phyloP scores from a whole-genome alignment of 129 eudicot species.

The Heracleum sosnowskyi region DNA sequence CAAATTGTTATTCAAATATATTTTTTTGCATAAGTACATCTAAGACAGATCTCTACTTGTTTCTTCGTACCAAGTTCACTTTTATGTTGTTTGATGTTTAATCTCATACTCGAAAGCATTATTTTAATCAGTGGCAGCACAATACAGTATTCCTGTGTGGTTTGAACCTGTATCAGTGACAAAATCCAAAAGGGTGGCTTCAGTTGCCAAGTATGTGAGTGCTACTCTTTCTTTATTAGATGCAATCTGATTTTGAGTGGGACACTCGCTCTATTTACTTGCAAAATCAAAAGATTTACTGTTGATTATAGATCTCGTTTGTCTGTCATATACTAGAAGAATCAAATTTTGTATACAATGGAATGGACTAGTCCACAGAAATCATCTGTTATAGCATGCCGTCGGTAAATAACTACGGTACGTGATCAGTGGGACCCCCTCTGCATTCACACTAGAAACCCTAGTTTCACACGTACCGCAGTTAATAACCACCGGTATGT shows the following conservation, averaged over 20 bases:
- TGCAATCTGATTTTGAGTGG: not conserved
- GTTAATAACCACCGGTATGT: no score
- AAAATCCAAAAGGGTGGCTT: slow-evolving; percentile 73
- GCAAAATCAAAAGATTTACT: not conserved
- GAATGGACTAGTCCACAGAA: not conserved
- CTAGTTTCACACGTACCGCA: no score
- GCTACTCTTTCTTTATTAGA: not conserved
- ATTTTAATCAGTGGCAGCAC: slow-evolving; percentile 63
- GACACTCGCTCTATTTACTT: not conserved
- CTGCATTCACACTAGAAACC: no score
- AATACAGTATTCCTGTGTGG: slow-evolving; percentile 79
- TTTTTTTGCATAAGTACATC: no score
- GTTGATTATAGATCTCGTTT: slow-evolving; percentile 9
- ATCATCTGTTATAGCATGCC: no score
- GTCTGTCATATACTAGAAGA: not conserved
- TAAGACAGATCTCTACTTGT: not conserved
- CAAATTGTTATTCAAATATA: not conserved
- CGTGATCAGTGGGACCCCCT: no score
- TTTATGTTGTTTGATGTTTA: not conserved
- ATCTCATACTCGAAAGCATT: not conserved
- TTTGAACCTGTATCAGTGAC: slow-evolving; percentile 98
- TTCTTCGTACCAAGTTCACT: not conserved
- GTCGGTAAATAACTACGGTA: no score
- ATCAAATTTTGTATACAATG: not conserved
- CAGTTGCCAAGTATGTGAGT: slow-evolving; percentile 80